These are phyloP conservation scores for Ceratobasidium sp. DNA, from an alignment of 1,284 basidiomycete genomes.

Conservation along the genomic window DNA sequence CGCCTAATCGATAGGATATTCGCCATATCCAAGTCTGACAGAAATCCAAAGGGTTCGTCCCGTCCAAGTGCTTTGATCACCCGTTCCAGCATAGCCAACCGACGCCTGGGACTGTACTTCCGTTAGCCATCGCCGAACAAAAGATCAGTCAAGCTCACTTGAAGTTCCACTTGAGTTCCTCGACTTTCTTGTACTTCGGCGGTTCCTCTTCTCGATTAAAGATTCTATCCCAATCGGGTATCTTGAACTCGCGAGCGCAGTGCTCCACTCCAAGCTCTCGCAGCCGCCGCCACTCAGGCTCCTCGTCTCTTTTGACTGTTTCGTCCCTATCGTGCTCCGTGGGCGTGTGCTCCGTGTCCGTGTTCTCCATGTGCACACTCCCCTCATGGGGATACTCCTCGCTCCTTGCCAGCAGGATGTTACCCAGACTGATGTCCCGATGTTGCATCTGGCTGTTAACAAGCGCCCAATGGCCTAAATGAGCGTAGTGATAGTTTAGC, in stretches of 20 bases:
- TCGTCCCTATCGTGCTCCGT: too few relatives aligned
- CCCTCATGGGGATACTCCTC: too few relatives aligned
- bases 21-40: not conserved
- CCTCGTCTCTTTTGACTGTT: not conserved
- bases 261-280: not conserved
- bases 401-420: not conserved
- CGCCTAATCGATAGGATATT: not conserved
- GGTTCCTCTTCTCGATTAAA: not conserved
- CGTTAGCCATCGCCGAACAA: not conserved
- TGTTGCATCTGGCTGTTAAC: not conserved
- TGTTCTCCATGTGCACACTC: too few relatives aligned
- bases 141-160: not conserved
- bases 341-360: too few relatives aligned
- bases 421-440: not conserved
- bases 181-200: not conserved
- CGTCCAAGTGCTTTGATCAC: not conserved
- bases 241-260: not conserved
- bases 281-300: not conserved
- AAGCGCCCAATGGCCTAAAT: slow-evolving; percentile 3
- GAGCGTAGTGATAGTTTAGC: too few relatives aligned
- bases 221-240: not conserved
- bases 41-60: not conserved
- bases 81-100: not conserved
- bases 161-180: not conserved
- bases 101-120: not conserved